A percentile compares a stretch with the other conserved stretches of the same genome.
Evolutionary conservation across 2,329 filamentous ascomycete genomes (phyloP).

Genomic region (Dactylonectria estremocensis): DNA sequence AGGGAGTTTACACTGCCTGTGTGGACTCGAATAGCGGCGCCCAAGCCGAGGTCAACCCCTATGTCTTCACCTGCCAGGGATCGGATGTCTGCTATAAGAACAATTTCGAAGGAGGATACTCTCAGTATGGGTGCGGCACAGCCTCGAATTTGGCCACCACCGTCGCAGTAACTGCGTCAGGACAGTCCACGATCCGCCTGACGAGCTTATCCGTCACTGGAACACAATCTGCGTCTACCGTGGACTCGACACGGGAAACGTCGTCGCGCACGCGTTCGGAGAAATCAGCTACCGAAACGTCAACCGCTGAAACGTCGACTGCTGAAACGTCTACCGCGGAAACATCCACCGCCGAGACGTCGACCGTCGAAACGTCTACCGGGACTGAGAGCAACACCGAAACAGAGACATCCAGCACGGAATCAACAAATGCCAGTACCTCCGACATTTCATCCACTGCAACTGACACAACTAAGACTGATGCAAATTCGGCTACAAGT

Average conservation of each 20-base stretch:
- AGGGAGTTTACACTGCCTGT: slow-evolving; percentile 71
- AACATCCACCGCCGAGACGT: slow-evolving; percentile 28
- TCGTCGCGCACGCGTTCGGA: not conserved
- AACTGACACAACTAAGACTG: slow-evolving; percentile 38
- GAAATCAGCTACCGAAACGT: slow-evolving; percentile 49
- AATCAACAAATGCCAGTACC: slow-evolving; percentile 16
- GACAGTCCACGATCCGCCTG: slow-evolving; percentile 54
- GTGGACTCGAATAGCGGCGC: slow-evolving; percentile 66
- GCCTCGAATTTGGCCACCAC: slow-evolving; percentile 64
- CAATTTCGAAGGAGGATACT: slow-evolving; percentile 68
- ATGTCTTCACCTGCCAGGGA: slow-evolving; percentile 69
- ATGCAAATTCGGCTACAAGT: slow-evolving; percentile 37
- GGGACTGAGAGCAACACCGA: slow-evolving; percentile 8
- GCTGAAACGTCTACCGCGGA: not conserved
- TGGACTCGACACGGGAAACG: slow-evolving; percentile 51
- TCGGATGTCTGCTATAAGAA: slow-evolving; percentile 70
- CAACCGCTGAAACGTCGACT: slow-evolving; percentile 7
- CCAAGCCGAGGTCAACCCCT: slow-evolving; percentile 68
- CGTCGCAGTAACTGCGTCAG: slow-evolving; percentile 64
- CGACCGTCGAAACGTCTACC: slow-evolving; percentile 18
- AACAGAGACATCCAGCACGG: slow-evolving; percentile 11
- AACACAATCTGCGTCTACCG: slow-evolving; percentile 60
- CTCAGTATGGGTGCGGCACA: slow-evolving; percentile 70
- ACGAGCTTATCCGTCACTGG: slow-evolving; percentile 58
- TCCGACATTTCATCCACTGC: slow-evolving; percentile 32